A percentile compares a stretch with the other conserved stretches of the same genome.
phyloP scores from a whole-genome alignment of 2,329 filamentous ascomycete species.

The Capronia epimyces region DNA sequence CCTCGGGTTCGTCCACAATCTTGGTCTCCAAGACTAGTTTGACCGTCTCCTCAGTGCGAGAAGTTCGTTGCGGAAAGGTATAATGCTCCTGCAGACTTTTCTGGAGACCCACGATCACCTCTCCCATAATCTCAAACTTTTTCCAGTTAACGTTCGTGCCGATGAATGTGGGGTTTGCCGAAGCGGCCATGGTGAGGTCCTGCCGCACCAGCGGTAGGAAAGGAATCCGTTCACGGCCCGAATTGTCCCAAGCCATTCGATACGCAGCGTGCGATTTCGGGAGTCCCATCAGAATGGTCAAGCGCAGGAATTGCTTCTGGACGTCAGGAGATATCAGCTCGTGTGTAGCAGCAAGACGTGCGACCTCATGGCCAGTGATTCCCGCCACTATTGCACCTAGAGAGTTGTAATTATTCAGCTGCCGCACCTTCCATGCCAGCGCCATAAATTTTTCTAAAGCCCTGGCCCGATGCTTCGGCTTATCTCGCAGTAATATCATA shows the following conservation, averaged over 20 bases:
- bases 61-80: slow-evolving; percentile 50
- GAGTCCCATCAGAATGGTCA: slow-evolving; percentile 87
- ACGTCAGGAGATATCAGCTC: slow-evolving; percentile 65
- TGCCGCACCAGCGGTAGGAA: slow-evolving; percentile 85
- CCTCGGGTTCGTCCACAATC: slow-evolving; percentile 81
- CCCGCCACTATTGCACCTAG: slow-evolving; percentile 90
- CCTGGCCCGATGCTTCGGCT: slow-evolving; percentile 86
- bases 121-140: slow-evolving; percentile 94
- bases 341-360: slow-evolving; percentile 74
- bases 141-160: slow-evolving; percentile 86
- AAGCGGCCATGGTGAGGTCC: slow-evolving; percentile 85
- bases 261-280: slow-evolving; percentile 92
- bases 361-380: slow-evolving; percentile 80
- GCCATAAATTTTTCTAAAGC: slow-evolving; percentile 96
- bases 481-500: slow-evolving; percentile 83
- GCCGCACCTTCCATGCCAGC: slow-evolving; percentile 74
- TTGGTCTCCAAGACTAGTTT: slow-evolving; percentile 75
- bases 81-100: slow-evolving; percentile 84
- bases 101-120: slow-evolving; percentile 85
- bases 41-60: slow-evolving; percentile 58
- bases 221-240: slow-evolving; percentile 79
- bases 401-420: slow-evolving; percentile 95
- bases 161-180: slow-evolving; percentile 86
- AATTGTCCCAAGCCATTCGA: slow-evolving; percentile 96
- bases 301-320: slow-evolving; percentile 77